These are phyloP conservation scores for Spirogloea muscicola DNA, from an alignment of 139 green algal genomes.

Conservation along the genomic window DNA sequence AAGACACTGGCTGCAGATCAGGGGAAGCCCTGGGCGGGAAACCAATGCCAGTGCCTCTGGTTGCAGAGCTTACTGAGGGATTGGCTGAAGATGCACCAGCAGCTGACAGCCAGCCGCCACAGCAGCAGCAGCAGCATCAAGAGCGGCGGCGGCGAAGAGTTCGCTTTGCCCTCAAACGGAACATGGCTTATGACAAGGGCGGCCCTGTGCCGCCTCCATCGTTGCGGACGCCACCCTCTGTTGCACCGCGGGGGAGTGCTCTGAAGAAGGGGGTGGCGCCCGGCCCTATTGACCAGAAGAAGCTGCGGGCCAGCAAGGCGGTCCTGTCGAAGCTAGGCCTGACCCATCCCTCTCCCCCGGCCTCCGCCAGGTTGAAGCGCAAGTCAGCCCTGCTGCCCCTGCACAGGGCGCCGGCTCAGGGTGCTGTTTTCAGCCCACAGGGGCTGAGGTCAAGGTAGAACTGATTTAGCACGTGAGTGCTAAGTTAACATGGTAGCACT, in stretches of 20 bases:
- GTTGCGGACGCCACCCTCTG: constrained; percentile 67
- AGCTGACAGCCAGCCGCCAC: neutral
- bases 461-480: too few species aligned
- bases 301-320: neutral
- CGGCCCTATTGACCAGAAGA: constrained; percentile 15
- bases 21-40: neutral
- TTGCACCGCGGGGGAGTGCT: constrained; percentile 60
- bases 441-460: too few species aligned
- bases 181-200: constrained; percentile 70
- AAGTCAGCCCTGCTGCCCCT: too few species aligned
- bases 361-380: too few species aligned
- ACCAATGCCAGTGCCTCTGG: neutral
- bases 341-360: too few species aligned
- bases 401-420: too few species aligned
- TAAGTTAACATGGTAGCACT: too few species aligned
- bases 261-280: constrained; percentile 20
- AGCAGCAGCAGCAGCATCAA: neutral
- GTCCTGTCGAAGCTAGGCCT: too few species aligned
- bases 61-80: neutral
- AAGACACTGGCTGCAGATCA: neutral
- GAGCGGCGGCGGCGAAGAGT: constrained; percentile 57
- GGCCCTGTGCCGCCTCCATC: constrained; percentile 59
- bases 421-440: too few species aligned
- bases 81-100: neutral
- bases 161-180: constrained; percentile 67